phyloP scores from a whole-genome alignment of 306 rosid species.

The Sicyos baderoa region DNA sequence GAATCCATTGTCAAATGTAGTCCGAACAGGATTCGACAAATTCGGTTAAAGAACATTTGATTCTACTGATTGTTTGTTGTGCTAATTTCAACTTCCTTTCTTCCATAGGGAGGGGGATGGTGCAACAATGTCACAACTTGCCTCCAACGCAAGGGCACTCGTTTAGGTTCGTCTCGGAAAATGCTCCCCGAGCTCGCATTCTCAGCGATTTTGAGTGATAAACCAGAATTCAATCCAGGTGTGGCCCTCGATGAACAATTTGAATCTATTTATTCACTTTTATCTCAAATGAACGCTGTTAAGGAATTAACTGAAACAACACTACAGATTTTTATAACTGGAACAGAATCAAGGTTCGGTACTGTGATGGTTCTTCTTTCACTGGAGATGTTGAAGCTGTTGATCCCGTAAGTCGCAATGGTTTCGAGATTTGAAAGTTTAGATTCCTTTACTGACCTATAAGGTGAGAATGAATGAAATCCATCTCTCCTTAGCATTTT shows the following conservation, averaged over 20 bases:
- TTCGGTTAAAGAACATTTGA: neutral
- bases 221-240: slow-evolving; percentile 64
- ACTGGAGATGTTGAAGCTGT: slow-evolving; percentile 81
- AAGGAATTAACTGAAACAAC: neutral
- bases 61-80: neutral
- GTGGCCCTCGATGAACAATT: neutral
- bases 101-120: slow-evolving; percentile 91
- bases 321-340: slow-evolving; percentile 72
- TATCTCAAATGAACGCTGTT: too few relatives aligned
- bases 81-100: neutral
- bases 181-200: slow-evolving; percentile 60
- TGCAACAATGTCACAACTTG: slow-evolving; percentile 83
- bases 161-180: slow-evolving; percentile 68
- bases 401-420: slow-evolving; percentile 52
- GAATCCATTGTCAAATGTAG: neutral
- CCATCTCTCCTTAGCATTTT: slow-evolving; percentile 9
- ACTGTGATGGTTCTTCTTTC: slow-evolving; percentile 90
- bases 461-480: slow-evolving; percentile 11
- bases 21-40: neutral
- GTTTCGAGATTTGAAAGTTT: neutral
- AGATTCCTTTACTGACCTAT: slow-evolving; percentile 1
- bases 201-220: slow-evolving; percentile 61
- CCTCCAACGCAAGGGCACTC: slow-evolving; percentile 56
- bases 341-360: slow-evolving; percentile 82
- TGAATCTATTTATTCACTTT: neutral